Conservation (phyloP, 192 early-diverging fungal genomes). For the Podila verticillata region DNA sequence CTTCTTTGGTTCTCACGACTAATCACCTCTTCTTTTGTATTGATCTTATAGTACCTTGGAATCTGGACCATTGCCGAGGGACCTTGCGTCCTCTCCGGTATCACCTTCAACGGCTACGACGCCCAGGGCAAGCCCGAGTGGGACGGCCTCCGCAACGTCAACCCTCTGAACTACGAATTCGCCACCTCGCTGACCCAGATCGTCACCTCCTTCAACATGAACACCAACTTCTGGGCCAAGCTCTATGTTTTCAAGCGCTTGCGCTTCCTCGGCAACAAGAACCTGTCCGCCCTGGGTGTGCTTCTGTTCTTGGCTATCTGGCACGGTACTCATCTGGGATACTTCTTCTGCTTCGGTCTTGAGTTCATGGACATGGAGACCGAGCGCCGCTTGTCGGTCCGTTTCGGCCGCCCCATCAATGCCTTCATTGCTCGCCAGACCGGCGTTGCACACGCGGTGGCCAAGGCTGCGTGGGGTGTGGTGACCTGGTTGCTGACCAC, state of each 20-base stretch:
- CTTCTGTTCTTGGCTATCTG: conserved; percentile 68
- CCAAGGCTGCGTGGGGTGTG: conserved; percentile 30
- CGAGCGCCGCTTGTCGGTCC: conserved; percentile 51
- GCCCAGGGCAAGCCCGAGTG: conserved; percentile 55
- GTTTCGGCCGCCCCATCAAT: conserved; percentile 40
- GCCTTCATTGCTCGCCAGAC: conserved; percentile 42
- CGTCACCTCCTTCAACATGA: conserved; percentile 69
- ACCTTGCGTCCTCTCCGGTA: conserved; percentile 62
- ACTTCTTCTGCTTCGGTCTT: conserved; percentile 64
- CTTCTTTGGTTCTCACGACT: background rate
- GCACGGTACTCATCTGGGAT: conserved; percentile 70
- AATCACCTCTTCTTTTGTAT: background rate
- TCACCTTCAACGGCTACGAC: conserved; percentile 65
- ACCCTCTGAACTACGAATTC: conserved; percentile 58
- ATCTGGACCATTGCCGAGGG: conserved; percentile 71
- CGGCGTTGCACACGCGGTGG: conserved; percentile 5
- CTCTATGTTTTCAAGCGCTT: conserved; percentile 70
- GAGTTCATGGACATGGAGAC: conserved; percentile 67
- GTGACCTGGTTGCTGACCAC: conserved; percentile 57
- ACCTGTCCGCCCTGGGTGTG: conserved; percentile 55
- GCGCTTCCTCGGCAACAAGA: conserved; percentile 65
- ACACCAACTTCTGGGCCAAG: conserved; percentile 73
- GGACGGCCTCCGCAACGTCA: conserved; percentile 65
- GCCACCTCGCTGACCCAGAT: conserved; percentile 63
- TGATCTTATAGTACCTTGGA: conserved; percentile 61